phyloP scores from a whole-genome alignment of 768 basidiomycete genomes.

The Kondoa subrosea region DNA sequence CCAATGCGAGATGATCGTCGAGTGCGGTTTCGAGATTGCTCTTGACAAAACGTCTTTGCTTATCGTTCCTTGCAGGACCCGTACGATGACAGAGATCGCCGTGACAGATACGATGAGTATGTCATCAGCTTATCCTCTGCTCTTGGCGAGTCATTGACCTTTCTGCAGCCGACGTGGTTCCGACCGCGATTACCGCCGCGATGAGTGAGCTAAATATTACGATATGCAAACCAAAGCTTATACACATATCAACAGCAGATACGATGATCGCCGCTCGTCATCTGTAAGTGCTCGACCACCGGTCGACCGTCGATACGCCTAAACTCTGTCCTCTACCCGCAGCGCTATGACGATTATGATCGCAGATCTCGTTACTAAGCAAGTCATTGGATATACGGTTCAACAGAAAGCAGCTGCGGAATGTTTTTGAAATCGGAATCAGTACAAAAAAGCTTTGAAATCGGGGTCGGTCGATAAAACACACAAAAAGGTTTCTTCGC shows the following conservation, averaged over 20 bases:
- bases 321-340: not conserved
- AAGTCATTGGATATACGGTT: not conserved
- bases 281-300: not conserved
- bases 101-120: not conserved
- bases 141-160: not conserved
- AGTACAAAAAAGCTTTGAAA: not conserved
- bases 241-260: not conserved
- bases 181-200: not conserved
- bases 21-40: not conserved
- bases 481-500: not conserved
- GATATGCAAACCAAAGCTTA: not conserved
- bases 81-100: not conserved
- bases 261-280: not conserved
- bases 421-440: not conserved
- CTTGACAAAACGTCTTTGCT: not conserved
- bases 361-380: not conserved
- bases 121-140: not conserved
- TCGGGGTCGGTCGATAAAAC: no score
- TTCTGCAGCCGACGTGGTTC: not conserved
- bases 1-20: slow-evolving; percentile 20
- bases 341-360: not conserved
- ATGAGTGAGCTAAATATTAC: not conserved
- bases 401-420: not conserved
- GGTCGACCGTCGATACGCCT: not conserved
- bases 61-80: not conserved